phyloP scores from a whole-genome alignment of 495 filamentous ascomycete genomes.

The Glonium stellatum region DNA sequence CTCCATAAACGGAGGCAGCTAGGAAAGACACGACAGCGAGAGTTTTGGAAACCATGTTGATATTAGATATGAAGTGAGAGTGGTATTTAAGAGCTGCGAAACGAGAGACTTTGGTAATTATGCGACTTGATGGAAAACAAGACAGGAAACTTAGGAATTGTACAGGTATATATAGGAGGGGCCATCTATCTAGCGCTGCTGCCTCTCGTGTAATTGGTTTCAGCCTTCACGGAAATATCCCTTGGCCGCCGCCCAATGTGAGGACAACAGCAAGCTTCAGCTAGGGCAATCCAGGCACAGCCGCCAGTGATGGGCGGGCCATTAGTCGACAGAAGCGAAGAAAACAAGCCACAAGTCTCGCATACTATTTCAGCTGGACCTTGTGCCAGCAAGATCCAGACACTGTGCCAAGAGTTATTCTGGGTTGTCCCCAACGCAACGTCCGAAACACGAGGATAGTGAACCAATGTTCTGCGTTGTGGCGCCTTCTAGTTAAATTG shows the following conservation, averaged over 20 bases:
- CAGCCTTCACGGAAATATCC: background rate
- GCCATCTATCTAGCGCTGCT: background rate
- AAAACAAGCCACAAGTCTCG: background rate
- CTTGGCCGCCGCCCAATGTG: background rate
- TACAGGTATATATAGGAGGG: slow-evolving; percentile 2
- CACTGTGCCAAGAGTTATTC: background rate
- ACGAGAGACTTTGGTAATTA: slow-evolving; percentile 12
- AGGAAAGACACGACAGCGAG: slow-evolving; percentile 7
- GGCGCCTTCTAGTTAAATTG: background rate
- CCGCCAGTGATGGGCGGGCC: background rate
- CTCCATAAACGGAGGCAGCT: slow-evolving; percentile 6
- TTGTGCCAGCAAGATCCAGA: background rate
- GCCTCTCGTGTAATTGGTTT: background rate
- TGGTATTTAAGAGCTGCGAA: background rate
- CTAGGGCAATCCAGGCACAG: background rate
- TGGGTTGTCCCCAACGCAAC: background rate
- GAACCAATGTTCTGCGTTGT: slow-evolving; percentile 3
- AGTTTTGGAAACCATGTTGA: slow-evolving; percentile 17
- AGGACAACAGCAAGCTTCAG: background rate
- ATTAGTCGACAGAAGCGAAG: background rate
- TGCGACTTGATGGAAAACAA: background rate
- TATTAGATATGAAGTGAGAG: background rate
- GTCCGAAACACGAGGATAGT: slow-evolving; percentile 9
- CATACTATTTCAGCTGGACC: background rate
- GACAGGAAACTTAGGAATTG: background rate